phyloP scores from a whole-genome alignment of 2,329 filamentous ascomycete genomes.

The Neoarthrinium moseri region DNA sequence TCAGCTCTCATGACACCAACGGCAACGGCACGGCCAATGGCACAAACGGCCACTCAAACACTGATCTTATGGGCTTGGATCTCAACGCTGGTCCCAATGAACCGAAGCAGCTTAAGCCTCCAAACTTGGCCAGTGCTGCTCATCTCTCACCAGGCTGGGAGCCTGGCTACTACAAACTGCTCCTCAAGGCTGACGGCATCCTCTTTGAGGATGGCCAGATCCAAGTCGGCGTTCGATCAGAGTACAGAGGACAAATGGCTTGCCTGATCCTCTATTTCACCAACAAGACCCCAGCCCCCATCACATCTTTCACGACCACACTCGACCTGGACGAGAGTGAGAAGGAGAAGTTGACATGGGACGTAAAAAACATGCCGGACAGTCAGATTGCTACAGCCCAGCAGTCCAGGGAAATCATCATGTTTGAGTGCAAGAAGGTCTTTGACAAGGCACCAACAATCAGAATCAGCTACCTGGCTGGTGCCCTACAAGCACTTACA shows the following conservation, averaged over 20 bases:
- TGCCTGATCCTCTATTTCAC: slow-evolving; percentile 95
- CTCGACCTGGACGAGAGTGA: slow-evolving; percentile 74
- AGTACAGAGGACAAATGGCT: slow-evolving; percentile 93
- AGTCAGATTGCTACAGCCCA: slow-evolving; percentile 70
- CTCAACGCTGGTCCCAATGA: slow-evolving; percentile 62
- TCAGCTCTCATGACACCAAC: slow-evolving; percentile 62
- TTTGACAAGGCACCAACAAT: slow-evolving; percentile 88
- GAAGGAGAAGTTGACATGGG: slow-evolving; percentile 70
- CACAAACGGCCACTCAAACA: slow-evolving; percentile 49
- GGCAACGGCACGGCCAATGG: slow-evolving; percentile 49
- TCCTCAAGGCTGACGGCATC: slow-evolving; percentile 79
- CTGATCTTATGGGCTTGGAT: slow-evolving; percentile 81
- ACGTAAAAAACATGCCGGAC: slow-evolving; percentile 86
- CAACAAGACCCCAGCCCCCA: slow-evolving; percentile 83
- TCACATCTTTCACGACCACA: slow-evolving; percentile 92
- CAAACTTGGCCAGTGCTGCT: slow-evolving; percentile 87
- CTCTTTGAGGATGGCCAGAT: slow-evolving; percentile 95
- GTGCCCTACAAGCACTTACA: slow-evolving; percentile 87
- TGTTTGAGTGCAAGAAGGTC: slow-evolving; percentile 83
- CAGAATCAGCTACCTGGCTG: slow-evolving; percentile 89
- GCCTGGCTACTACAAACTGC: slow-evolving; percentile 77
- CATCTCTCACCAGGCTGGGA: slow-evolving; percentile 96
- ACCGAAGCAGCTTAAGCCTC: slow-evolving; percentile 60
- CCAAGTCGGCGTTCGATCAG: slow-evolving; percentile 86
- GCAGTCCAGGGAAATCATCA: slow-evolving; percentile 90